Evolutionary conservation across 129 eudicot genomes (phyloP).

Genomic region (Escallonia rubra): DNA sequence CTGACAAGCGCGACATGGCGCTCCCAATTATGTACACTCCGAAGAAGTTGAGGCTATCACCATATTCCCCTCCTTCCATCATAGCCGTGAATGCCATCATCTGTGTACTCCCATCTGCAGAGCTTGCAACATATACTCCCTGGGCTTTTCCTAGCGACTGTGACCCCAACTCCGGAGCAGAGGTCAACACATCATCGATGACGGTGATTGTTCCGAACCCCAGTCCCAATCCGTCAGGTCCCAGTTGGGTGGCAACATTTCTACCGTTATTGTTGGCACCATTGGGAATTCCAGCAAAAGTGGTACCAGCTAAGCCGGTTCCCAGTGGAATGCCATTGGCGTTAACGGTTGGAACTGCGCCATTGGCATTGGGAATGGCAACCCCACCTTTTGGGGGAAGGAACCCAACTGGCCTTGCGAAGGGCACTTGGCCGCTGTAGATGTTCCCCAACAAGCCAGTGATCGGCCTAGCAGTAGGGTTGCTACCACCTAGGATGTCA

Average conservation of each 20-base stretch:
- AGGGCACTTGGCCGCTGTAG: constrained; percentile 89
- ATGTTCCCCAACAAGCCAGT: constrained; percentile 83
- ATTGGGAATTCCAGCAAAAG: constrained; percentile 49
- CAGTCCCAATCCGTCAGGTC: constrained; percentile 86
- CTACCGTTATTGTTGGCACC: constrained; percentile 29
- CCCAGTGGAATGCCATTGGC: constrained; percentile 76
- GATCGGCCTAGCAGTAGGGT: constrained; percentile 85
- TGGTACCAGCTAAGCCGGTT: constrained; percentile 72
- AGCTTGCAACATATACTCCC: constrained; percentile 90
- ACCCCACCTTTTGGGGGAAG: constrained; percentile 35
- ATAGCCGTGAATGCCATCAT: constrained; percentile 95
- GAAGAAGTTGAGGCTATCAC: constrained; percentile 81
- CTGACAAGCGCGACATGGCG: constrained; percentile 71
- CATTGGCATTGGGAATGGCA: constrained; percentile 79
- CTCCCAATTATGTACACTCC: constrained; percentile 87
- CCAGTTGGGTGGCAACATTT: constrained; percentile 43
- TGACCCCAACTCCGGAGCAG: constrained; percentile 64
- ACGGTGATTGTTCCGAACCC: constrained; percentile 96
- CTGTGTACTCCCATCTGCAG: constrained; percentile 78
- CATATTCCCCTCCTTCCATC: constrained; percentile 16
- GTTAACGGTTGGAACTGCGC: constrained; percentile 72
- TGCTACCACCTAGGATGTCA: constrained; percentile 84
- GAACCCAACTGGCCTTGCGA: neutral
- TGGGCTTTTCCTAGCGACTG: constrained; percentile 78
- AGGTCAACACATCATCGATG: constrained; percentile 79